Evolutionary conservation across 768 basidiomycete genomes (phyloP).

Genomic region (Russula vinacea): DNA sequence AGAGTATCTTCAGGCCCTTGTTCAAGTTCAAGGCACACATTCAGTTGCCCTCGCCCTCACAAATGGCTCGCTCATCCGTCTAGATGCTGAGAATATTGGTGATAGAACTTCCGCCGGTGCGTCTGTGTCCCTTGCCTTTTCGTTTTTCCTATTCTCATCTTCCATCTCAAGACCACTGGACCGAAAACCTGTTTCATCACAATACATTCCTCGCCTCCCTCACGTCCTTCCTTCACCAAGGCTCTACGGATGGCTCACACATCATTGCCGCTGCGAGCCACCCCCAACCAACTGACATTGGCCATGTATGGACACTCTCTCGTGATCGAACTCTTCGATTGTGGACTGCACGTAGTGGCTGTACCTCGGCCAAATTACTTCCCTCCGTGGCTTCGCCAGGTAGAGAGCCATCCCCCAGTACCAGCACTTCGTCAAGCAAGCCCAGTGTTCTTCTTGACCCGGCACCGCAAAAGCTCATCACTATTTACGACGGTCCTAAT

Average conservation of each 20-base stretch:
- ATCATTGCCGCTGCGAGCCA: slow-evolving; percentile 70
- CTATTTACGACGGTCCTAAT: slow-evolving; percentile 60
- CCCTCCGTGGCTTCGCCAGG: slow-evolving; percentile 37
- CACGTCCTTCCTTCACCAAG: slow-evolving; percentile 57
- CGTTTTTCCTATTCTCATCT: neutral
- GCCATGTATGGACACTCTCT: slow-evolving; percentile 79
- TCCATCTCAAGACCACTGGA: slow-evolving; percentile 60
- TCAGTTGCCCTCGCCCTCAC: slow-evolving; percentile 60
- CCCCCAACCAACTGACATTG: slow-evolving; percentile 72
- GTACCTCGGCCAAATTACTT: slow-evolving; percentile 61
- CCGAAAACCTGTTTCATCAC: slow-evolving; percentile 60
- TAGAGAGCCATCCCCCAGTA: slow-evolving; percentile 37
- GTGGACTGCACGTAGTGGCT: slow-evolving; percentile 77
- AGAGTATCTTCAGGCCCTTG: slow-evolving; percentile 39
- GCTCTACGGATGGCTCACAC: slow-evolving; percentile 49
- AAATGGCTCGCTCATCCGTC: slow-evolving; percentile 62
- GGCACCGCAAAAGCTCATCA: slow-evolving; percentile 62
- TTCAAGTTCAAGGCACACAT: slow-evolving; percentile 64
- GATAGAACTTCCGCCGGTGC: slow-evolving; percentile 57
- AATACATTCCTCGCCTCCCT: slow-evolving; percentile 64
- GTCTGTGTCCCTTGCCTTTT: slow-evolving; percentile 30
- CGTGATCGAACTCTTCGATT: slow-evolving; percentile 79
- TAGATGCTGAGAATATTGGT: slow-evolving; percentile 61
- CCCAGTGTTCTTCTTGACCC: slow-evolving; percentile 53
- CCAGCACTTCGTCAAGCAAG: slow-evolving; percentile 37